Evolutionary conservation across 805 yeast species (phyloP).

Genomic region (Candida schatavii): DNA sequence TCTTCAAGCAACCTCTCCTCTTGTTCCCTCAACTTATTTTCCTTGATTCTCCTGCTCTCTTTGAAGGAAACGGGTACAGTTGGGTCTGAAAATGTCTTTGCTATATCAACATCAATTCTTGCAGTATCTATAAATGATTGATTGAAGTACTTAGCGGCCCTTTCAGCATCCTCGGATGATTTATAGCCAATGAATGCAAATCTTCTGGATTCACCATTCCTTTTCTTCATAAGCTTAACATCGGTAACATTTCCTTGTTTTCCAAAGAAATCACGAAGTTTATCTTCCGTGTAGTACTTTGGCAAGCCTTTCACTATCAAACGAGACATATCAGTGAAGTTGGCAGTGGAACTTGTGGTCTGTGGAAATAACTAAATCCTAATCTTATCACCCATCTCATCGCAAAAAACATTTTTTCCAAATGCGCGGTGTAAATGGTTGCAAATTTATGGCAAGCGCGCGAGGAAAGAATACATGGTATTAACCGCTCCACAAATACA

Average conservation of each 20-base stretch:
- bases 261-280: conserved; percentile 63
- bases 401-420: conserved; percentile 3
- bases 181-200: conserved; percentile 92
- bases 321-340: conserved; percentile 61
- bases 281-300: conserved; percentile 68
- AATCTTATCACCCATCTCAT: conserved; percentile 4
- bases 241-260: conserved; percentile 73
- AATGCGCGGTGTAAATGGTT: not conserved
- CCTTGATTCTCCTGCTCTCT: conserved; percentile 42
- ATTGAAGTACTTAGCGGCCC: conserved; percentile 74
- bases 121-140: conserved; percentile 81
- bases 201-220: conserved; percentile 83
- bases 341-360: no score
- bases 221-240: conserved; percentile 76
- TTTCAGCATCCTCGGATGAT: conserved; percentile 67
- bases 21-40: conserved; percentile 37
- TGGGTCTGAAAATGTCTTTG: conserved; percentile 85
- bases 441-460: no score
- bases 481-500: no score
- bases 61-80: conserved; percentile 61
- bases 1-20: conserved; percentile 43
- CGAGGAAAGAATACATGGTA: no score
- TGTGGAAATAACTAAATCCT: no score
- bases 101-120: conserved; percentile 71
- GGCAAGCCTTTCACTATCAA: conserved; percentile 91